Evolutionary conservation across 495 filamentous ascomycete genomes (phyloP), one percentile per base, ranked within the genome.

Genomic region (Letharia lupina): DNA sequence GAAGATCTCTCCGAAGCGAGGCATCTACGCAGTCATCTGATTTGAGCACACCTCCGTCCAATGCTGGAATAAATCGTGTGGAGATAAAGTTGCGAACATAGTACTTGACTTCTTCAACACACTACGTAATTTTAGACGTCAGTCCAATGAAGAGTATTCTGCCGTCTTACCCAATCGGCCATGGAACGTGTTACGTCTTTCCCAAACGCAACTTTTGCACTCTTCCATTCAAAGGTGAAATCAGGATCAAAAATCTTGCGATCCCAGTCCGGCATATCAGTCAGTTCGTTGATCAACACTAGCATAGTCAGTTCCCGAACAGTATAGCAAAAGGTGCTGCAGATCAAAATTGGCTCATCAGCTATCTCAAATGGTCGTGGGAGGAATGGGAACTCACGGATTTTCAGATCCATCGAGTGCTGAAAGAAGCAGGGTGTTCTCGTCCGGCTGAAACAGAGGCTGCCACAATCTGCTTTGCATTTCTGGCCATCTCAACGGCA

Each of bases 221-320:
- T 65, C 33, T 65, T 70, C 68, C 68, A 70, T 4, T 20, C 31
- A 12, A 68, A 64, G 7, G 47, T 47, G 42, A 70, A 65, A 2
- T 60, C 56, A 8, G 42, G 28, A 41, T 76, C 68, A 45, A 72
- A 70, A 2, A 77, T 69, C 48, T 75, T 77, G 7, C 31, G 48
- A 23, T 70, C 39, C 74, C 75, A 77, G n/a, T 70, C 60, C 5
- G 69, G 69, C 65, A 75, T 71, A 60, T 77, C 75, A 7, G 74
- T 76, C 18, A 77, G 52, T 13, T 67, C 52, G 35, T 76, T 71
- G n/a, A 77, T 77, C 48, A 75, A 62, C 2, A 45, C 54, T 12
- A 77, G 28, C 71, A 78, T 77, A 0, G 57, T 62, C 0, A 72
- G 71, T 62, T 83, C 80, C 15, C 79, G 74, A 9, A 79, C 68